Base-by-base conservation (phyloP, 139 green algal species). In the Nannochloris sp. region DNA sequence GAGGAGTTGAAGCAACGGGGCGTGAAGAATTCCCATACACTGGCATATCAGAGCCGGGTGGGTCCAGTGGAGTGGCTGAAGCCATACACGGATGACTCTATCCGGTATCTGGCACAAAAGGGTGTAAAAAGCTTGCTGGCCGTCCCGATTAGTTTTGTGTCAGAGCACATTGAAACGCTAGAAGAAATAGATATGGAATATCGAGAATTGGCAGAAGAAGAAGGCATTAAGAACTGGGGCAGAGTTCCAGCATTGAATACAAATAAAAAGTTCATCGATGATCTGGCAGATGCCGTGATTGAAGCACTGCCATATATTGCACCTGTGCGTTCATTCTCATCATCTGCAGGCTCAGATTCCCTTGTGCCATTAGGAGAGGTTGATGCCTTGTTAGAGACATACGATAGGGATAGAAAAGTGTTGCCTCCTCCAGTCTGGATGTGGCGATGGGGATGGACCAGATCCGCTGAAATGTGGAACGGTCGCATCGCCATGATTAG, bases 111-210 rank as follows among this genome's bases (percentile, higher is more conserved):
- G 31, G 93, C 84, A 1, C 49, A 49, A 17, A 33, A 43, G 0
- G 93, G 93, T 28, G 64, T 82, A 25, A 84, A 84, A 56, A 76
- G 63, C 17, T 67, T 99, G 68, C 79, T 98, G 57, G 93, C 91
- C 6, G 93, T 99, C 63, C 93, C 93, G 49, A 91, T 99, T 70
- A 85, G 66, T 59, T 99, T 99, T 79, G 93, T 99, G 26, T 88
- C 70, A 9, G 94, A 99, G 78, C 94, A 99, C 83, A 99, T 99
- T 49, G 94, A 99, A 83, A 99, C 94, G 36, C 80, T 99, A 30
- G 94, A 99, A 72, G 94, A 99, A 81, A 99, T 99, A 58, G 94
- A 99, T 84, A 87, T 95, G 79, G 94, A 98, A 59, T 79, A 76
- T 51, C 72, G 70, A n/a, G 76, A 88, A 60, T 75, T 95, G 37